Evolutionary conservation across 1,139 yeast genomes (phyloP), one percentile per base, ranked within the genome.

Genomic region (Yamadazyma aaseri): DNA sequence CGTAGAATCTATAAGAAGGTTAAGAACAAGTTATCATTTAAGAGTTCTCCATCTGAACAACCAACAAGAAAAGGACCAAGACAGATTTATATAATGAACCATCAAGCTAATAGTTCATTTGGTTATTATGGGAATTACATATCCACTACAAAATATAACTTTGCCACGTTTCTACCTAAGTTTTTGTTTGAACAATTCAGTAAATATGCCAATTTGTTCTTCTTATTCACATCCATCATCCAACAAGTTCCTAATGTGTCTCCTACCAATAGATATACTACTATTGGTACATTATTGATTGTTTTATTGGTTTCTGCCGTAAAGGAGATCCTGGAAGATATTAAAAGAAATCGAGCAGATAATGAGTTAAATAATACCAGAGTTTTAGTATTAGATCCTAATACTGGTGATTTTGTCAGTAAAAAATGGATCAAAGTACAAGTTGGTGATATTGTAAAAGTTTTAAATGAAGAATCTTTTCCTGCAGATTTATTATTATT

Each of bases 221-320:
- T 94, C 58, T 65, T 94, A 35, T 86, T 87, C 65, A 94, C 99
- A 1, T 85, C 97, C 3, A 73, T 79, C 27, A 92, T 94, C 47
- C 99, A 94, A 64, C 99, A 94, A 57, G 97, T 94, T 10, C 99
- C 98, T 4, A 78, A 83, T 46, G 97, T 92, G 3, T 82, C 97
- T 0, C 99, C 99, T 4, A 94, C 98, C 0, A 94, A 92, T 60
- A 69, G 97, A 60, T 94, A 81, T 55, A 94, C 99, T 6, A 94
- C 99, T 0, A 86, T 92, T 38, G 95, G 96, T 25, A 94, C 98
- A 0, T 71, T 94, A 43, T 61, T 81, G 20, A 78, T 92, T 17
- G 98, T 94, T 22, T 68, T 94, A 39, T 53, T 83, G 20, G 97
- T 92, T 2, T 89, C 97, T 1, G 98, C 97, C 0, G 70, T 87